Evolutionary conservation across 2,329 filamentous ascomycete species (phyloP), one percentile per base, ranked within the genome.

Genomic region (Hypoxylon sp.): DNA sequence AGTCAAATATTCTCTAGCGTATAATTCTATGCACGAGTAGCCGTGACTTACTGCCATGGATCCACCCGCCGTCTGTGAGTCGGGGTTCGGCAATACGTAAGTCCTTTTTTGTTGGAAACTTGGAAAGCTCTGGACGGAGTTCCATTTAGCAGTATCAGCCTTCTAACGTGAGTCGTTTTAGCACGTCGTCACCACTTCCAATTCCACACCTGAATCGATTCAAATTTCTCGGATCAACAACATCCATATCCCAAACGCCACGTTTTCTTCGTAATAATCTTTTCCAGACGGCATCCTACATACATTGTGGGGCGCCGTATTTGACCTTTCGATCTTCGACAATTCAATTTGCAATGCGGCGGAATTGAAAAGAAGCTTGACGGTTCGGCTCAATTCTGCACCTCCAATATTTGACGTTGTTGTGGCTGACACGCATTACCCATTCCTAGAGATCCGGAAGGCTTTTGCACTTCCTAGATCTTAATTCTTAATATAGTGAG

Each of bases 301-400:
- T 23, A 50, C 14, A 23, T 51, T 32, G 14, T 25, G 19, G 13
- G 5, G 41, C 38, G 13, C n/a, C 34, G 56, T 34, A 67, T 56
- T 14, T 41, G n/a, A 46, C 32, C 23, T 43, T 52, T 41, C 38
- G 48, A 45, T 58, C 46, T 43, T 67, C 57, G 53, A 66, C 60
- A 50, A 34, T 61, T 59, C 63, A 58, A 73, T 65, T 55, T 71
- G 67, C 73, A 60, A 76, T 77, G 74, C 70, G 71, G 70, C 68
- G 60, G 68, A 71, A 72, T 69, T 75, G 69, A 76, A 60, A 45
- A 77, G 66, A 74, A 70, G 70, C 69, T 75, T 78, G 71, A 76
- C 75, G 77, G 76, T 78, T 78, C 76, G 77, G 68, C 73, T 75
- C 76, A 76, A 76, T 75, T 76, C 73, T 75, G 74, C 73, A 71